Percentiles rank a stretch among this genome's conserved stretches.
Evolutionary conservation across 208 protist genomes (phyloP).

Genomic region (Trypanosoma brucei): DNA sequence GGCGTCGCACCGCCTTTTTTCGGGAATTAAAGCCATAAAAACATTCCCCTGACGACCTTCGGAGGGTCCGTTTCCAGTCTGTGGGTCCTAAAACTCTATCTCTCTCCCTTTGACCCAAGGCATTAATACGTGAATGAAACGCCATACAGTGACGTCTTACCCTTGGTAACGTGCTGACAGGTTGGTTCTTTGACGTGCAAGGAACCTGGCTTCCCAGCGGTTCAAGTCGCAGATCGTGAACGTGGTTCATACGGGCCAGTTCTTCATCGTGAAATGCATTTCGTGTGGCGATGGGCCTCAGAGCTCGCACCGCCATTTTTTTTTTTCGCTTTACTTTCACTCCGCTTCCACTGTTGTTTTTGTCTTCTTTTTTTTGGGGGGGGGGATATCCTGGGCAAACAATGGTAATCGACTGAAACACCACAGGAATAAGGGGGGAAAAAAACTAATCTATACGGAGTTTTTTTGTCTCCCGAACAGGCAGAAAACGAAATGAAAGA

Average conservation of each 20-base stretch:
- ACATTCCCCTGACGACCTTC: neutral
- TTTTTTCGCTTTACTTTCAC: neutral
- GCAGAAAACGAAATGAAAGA: too few species aligned
- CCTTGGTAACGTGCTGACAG: neutral
- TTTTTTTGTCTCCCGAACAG: too few species aligned
- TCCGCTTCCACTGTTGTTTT: neutral
- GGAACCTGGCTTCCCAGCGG: neutral
- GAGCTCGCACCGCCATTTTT: neutral
- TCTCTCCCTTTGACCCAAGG: neutral
- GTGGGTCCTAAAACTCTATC: neutral
- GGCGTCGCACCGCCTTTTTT: neutral
- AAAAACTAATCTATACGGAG: too few species aligned
- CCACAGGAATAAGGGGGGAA: too few species aligned
- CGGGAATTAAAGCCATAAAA: neutral
- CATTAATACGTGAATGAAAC: neutral
- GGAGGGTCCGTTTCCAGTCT: neutral
- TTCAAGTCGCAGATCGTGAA: constrained; percentile 2
- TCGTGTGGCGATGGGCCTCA: too few species aligned
- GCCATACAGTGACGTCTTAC: neutral
- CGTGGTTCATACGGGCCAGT: constrained; percentile 14
- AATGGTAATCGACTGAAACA: too few species aligned
- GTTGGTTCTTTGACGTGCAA: neutral
- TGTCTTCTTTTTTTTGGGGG: too few species aligned
- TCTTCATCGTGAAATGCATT: constrained; percentile 7
- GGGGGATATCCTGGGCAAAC: too few species aligned